Evolutionary conservation across 2,329 filamentous ascomycete genomes (phyloP).

Genomic region (Xylariaceae sp.): DNA sequence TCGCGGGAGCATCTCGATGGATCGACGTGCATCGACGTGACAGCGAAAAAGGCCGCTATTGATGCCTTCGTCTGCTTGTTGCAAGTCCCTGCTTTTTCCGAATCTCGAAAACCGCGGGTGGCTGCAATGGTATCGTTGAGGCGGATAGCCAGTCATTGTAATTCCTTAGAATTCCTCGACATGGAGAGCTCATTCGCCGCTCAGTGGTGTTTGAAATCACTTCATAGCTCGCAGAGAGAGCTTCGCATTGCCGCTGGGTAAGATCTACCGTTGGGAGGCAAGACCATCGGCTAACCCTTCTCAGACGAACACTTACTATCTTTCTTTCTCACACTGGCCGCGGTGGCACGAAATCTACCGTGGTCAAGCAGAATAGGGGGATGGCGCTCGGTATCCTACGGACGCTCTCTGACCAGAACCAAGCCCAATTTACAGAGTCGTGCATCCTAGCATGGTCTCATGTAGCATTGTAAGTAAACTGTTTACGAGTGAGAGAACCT

Average conservation of each 20-base stretch:
- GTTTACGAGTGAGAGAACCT: conserved; percentile 2
- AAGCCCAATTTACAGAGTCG: conserved; percentile 68
- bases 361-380: conserved; percentile 59
- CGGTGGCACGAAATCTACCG: conserved; percentile 32
- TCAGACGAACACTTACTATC: conserved; percentile 55
- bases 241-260: conserved; percentile 74
- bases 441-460: conserved; percentile 83
- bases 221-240: conserved; percentile 80
- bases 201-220: conserved; percentile 73
- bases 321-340: conserved; percentile 53
- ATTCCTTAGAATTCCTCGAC: conserved; percentile 54
- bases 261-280: conserved; percentile 23
- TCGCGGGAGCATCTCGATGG: neutral
- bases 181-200: conserved; percentile 63
- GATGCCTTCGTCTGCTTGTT: conserved; percentile 43
- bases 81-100: conserved; percentile 40
- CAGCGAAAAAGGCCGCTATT: conserved; percentile 36
- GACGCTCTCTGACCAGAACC: conserved; percentile 63
- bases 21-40: conserved; percentile 20
- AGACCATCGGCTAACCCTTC: conserved; percentile 17
- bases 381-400: conserved; percentile 66
- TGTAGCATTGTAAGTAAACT: conserved; percentile 57
- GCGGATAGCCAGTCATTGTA: conserved; percentile 62
- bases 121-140: conserved; percentile 66
- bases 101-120: conserved; percentile 58